Percentiles rank a stretch among this genome's conserved stretches.
Evolutionary conservation across 192 early-diverging fungal genomes (phyloP).

Genomic region (Entrophospora sp.): DNA sequence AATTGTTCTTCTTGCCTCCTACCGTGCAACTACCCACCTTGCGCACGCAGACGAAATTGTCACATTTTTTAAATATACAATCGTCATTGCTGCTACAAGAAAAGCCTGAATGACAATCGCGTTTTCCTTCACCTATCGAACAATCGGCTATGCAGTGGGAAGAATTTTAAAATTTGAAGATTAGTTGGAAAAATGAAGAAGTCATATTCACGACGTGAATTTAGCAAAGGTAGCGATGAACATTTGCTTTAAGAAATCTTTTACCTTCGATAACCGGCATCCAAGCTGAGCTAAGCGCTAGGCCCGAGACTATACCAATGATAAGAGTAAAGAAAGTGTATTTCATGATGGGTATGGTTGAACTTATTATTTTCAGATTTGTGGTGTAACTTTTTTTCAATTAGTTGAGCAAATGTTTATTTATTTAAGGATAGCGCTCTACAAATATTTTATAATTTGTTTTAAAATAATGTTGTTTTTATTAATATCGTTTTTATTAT

Average conservation of each 20-base stretch:
- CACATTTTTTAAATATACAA: slow-evolving; percentile 7
- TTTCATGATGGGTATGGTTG: background rate
- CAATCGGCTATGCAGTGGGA: background rate
- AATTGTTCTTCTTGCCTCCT: background rate
- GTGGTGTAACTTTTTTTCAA: too few species aligned
- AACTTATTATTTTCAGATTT: too few species aligned
- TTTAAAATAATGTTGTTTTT: too few species aligned
- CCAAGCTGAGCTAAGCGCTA: background rate
- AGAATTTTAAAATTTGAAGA: background rate
- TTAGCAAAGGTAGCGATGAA: background rate
- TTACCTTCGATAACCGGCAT: background rate
- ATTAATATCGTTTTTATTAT: too few species aligned
- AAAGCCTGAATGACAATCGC: slow-evolving; percentile 12
- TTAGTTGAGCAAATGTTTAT: too few species aligned
- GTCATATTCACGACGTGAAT: background rate
- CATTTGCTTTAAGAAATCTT: background rate
- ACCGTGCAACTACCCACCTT: background rate
- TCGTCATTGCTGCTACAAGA: background rate
- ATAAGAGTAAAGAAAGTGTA: background rate
- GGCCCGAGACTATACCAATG: background rate
- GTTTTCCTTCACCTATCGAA: slow-evolving; percentile 16
- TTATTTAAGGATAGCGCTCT: too few species aligned
- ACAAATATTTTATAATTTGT: too few species aligned
- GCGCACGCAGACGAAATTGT: slow-evolving; percentile 9
- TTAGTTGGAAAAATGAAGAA: background rate